Evolutionary conservation across 129 eudicot species (phyloP).

Genomic region (Tanacetum coccineum): DNA sequence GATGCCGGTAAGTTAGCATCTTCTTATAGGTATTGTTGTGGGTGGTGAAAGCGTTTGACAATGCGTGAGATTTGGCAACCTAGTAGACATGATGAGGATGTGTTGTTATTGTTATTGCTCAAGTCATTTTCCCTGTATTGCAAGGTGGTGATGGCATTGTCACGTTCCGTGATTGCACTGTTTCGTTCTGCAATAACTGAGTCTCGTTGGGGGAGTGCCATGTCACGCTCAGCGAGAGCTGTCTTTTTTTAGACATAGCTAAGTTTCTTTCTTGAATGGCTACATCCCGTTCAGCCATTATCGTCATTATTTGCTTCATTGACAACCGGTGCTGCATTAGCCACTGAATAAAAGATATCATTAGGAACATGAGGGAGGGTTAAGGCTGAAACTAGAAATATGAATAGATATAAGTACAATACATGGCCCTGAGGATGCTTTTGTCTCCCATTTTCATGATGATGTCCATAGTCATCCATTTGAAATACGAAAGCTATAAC

Average conservation of each 20-base stretch:
- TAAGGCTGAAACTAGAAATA: not conserved
- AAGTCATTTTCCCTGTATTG: conserved; percentile 67
- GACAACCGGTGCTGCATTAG: conserved; percentile 93
- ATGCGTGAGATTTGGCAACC: conserved; percentile 81
- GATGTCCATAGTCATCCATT: conserved; percentile 91
- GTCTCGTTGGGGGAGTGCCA: conserved; percentile 82
- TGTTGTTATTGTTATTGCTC: conserved; percentile 31
- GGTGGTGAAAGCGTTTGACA: conserved; percentile 84
- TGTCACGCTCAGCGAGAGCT: too few relatives aligned
- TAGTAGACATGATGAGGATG: conserved; percentile 59
- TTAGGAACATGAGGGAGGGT: not conserved
- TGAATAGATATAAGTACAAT: not conserved
- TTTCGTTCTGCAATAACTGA: conserved; percentile 80
- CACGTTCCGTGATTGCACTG: conserved; percentile 78
- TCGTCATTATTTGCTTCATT: conserved; percentile 94
- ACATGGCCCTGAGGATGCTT: conserved; percentile 86
- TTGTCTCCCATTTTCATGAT: conserved; percentile 81
- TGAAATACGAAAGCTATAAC: conserved; percentile 21
- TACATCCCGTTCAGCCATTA: conserved; percentile 92
- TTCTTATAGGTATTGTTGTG: conserved; percentile 52
- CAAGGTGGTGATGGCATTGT: conserved; percentile 83
- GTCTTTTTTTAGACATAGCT: too few relatives aligned
- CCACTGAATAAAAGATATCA: conserved; percentile 47
- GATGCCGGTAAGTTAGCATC: conserved; percentile 42
- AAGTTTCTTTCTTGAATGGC: conserved; percentile 89